phyloP scores from a whole-genome alignment of 805 yeast genomes.

The Saccharomycopsis amapae region DNA sequence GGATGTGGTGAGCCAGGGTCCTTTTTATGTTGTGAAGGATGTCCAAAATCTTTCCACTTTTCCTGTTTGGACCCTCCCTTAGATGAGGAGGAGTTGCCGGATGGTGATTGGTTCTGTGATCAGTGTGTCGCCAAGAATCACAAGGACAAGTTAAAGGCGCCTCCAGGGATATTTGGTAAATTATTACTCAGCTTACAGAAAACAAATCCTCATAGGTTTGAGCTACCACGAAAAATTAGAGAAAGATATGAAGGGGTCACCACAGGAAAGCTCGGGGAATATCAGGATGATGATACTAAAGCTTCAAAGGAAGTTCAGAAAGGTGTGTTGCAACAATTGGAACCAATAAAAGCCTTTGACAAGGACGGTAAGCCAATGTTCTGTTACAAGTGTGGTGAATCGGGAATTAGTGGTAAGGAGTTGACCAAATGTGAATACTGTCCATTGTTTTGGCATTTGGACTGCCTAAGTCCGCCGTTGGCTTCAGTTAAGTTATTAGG shows the following conservation, averaged over 20 bases:
- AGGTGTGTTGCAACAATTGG: conserved; percentile 44
- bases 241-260: conserved; percentile 68
- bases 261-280: conserved; percentile 65
- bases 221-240: conserved; percentile 60
- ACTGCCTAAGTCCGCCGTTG: conserved; percentile 74
- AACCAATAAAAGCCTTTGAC: conserved; percentile 59
- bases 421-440: conserved; percentile 81
- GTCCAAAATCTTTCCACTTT: conserved; percentile 90
- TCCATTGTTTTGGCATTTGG: conserved; percentile 77
- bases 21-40: conserved; percentile 87
- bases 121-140: conserved; percentile 52
- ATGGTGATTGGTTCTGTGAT: conserved; percentile 83
- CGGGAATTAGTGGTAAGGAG: conserved; percentile 46
- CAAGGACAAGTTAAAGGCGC: conserved; percentile 25
- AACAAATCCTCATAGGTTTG: conserved; percentile 59
- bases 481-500: conserved; percentile 67
- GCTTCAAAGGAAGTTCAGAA: conserved; percentile 37
- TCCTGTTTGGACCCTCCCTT: conserved; percentile 87
- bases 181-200: conserved; percentile 51
- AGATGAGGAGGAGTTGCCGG: conserved; percentile 68
- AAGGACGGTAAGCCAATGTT: conserved; percentile 59
- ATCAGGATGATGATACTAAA: conserved; percentile 53
- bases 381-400: conserved; percentile 70
- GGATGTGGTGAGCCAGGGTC: conserved; percentile 86
- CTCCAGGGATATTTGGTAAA: conserved; percentile 41